Evolutionary conservation across 139 green algal species (phyloP).

Genomic region (Gonium pectorale): DNA sequence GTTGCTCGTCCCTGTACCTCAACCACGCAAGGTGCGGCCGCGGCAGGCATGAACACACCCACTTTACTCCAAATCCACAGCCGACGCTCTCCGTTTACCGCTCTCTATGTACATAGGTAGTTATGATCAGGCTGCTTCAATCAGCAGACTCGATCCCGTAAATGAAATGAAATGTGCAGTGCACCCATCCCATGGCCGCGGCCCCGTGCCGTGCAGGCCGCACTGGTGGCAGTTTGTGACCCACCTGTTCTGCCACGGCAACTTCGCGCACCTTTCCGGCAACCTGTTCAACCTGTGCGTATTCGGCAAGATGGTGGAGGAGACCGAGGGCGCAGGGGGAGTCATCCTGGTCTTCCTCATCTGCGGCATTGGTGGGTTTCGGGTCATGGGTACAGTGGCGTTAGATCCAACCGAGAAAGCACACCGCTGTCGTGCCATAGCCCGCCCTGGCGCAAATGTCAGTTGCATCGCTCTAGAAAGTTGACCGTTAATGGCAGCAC

Average conservation of each 20-base stretch:
- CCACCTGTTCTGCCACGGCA: constrained; percentile 74
- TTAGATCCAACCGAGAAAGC: not conserved
- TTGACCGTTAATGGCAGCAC: not conserved
- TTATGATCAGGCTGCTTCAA: not conserved
- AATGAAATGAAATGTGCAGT: not conserved
- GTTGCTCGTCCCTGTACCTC: constrained; percentile 68
- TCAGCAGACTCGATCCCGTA: too few relatives aligned
- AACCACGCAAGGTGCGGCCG: constrained; percentile 55
- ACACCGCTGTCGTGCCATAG: not conserved
- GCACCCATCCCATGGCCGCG: not conserved
- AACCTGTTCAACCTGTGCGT: constrained; percentile 83
- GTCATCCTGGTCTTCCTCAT: constrained; percentile 74
- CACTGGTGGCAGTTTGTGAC: constrained; percentile 76
- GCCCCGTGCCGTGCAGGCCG: constrained; percentile 12
- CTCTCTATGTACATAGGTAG: too few relatives aligned
- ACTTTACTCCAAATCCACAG: not conserved
- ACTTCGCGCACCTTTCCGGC: constrained; percentile 60
- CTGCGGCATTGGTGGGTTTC: constrained; percentile 65
- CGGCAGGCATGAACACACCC: not conserved
- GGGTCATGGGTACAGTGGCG: not conserved
- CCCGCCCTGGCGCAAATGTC: not conserved
- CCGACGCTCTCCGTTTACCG: not conserved
- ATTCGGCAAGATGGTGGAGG: constrained; percentile 80
- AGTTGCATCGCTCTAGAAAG: not conserved
- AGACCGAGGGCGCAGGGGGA: constrained; percentile 73